phyloP scores from a whole-genome alignment of 805 yeast species.

The Zygoascus ofunaensis region DNA sequence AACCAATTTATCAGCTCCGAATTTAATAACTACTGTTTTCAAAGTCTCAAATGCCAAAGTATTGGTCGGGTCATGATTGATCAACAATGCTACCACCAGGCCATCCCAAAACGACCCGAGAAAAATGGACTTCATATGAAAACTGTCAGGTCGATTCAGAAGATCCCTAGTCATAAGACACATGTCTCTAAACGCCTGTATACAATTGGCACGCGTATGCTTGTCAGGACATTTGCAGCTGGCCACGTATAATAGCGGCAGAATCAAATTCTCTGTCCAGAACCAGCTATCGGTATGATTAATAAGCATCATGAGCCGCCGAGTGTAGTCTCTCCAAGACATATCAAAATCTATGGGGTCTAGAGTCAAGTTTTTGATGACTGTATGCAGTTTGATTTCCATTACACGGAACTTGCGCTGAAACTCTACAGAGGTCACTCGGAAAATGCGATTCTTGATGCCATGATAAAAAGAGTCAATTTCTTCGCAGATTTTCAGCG shows the following conservation, averaged over 20 bases:
- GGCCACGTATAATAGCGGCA: constrained; percentile 9
- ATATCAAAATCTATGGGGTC: constrained; percentile 11
- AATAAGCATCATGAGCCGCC: constrained; percentile 11
- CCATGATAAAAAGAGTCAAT: constrained; percentile 7
- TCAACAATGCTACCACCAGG: background rate
- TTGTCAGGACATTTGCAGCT: background rate
- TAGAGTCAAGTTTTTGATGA: constrained; percentile 5
- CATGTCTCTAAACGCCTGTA: constrained; percentile 12
- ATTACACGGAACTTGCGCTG: constrained; percentile 8
- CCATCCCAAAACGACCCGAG: constrained; percentile 1
- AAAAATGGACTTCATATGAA: background rate
- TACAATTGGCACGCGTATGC: background rate
- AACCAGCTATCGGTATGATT: constrained; percentile 6
- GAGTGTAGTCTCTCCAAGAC: constrained; percentile 15
- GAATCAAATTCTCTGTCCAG: constrained; percentile 11
- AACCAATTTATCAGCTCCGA: background rate
- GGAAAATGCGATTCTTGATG: constrained; percentile 3
- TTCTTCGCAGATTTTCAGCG: constrained; percentile 5
- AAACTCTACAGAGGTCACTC: constrained; percentile 7
- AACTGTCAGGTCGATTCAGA: background rate
- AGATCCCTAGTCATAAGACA: constrained; percentile 7
- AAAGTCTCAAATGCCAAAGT: constrained; percentile 10
- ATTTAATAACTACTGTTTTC: background rate
- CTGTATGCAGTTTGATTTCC: constrained; percentile 7
- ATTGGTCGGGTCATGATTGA: background rate